Conservation (phyloP, 305 asterid species). For the Lippia alba region DNA sequence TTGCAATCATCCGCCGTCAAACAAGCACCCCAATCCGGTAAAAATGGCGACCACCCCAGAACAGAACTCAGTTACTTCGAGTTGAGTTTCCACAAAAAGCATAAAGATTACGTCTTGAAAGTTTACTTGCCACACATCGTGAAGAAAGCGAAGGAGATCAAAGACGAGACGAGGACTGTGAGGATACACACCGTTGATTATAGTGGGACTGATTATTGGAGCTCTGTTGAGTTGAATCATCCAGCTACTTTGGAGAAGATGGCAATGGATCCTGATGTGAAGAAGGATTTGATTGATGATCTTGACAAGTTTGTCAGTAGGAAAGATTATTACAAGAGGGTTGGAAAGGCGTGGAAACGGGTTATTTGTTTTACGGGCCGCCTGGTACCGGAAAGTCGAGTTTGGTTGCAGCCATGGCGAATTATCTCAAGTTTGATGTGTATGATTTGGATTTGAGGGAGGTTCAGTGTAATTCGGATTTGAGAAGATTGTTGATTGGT, state of each 20-base stretch:
- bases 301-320: constrained; percentile 63
- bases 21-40: constrained; percentile 29
- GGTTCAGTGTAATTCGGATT: constrained; percentile 84
- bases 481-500: constrained; percentile 83
- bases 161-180: constrained; percentile 55
- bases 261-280: constrained; percentile 66
- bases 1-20: constrained; percentile 47
- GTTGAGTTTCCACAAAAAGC: constrained; percentile 60
- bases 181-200: constrained; percentile 75
- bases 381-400: constrained; percentile 91
- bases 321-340: constrained; percentile 74
- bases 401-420: constrained; percentile 90
- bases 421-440: constrained; percentile 77
- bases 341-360: constrained; percentile 91
- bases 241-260: constrained; percentile 70
- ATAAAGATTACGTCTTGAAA: constrained; percentile 52
- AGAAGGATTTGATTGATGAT: constrained; percentile 60
- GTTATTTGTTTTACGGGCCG: constrained; percentile 83
- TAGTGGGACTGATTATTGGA: constrained; percentile 67
- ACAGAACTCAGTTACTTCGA: constrained; percentile 59
- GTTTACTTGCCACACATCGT: constrained; percentile 56
- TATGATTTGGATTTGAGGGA: constrained; percentile 82
- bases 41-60: constrained; percentile 29
- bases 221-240: constrained; percentile 67
- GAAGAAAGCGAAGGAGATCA: constrained; percentile 55